These are phyloP conservation scores for Ephemerocybe angulata DNA, from an alignment of 768 basidiomycete genomes.

Conservation along the genomic window DNA sequence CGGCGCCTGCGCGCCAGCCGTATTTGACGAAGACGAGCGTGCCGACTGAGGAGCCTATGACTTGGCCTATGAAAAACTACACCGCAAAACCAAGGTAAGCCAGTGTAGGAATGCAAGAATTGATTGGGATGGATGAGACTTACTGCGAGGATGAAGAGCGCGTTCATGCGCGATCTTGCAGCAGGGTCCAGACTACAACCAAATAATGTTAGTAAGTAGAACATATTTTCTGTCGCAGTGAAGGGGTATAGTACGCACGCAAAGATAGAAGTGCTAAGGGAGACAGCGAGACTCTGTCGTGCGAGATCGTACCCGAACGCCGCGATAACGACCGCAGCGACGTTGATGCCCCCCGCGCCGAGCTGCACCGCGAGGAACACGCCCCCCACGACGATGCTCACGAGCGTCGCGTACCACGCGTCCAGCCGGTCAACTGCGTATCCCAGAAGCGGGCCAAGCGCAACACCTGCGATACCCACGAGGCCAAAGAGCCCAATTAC, in stretches of 20 bases:
- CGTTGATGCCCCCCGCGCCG: conserved; percentile 63
- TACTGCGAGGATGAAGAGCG: conserved; percentile 69
- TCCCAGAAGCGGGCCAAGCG: conserved; percentile 67
- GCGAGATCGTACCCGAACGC: conserved; percentile 72
- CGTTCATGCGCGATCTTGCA: conserved; percentile 72
- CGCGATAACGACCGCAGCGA: conserved; percentile 67
- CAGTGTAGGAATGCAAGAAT: neutral
- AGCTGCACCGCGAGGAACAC: conserved; percentile 61
- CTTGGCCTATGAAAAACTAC: conserved; percentile 73
- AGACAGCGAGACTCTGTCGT: conserved; percentile 72
- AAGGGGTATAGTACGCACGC: conserved; percentile 30
- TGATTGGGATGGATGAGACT: conserved; percentile 12
- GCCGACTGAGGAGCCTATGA: conserved; percentile 76
- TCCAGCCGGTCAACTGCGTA: conserved; percentile 64
- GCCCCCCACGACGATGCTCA: conserved; percentile 45
- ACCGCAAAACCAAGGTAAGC: neutral
- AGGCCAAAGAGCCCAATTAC: conserved; percentile 73
- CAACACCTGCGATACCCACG: conserved; percentile 68
- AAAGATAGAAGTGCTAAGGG: conserved; percentile 57
- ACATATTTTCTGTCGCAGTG: neutral
- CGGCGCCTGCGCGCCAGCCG: conserved; percentile 71
- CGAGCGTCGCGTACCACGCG: conserved; percentile 73
- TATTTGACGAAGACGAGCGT: conserved; percentile 63
- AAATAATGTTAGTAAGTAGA: neutral
- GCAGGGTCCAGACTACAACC: conserved; percentile 33